Evolutionary conservation across 768 basidiomycete genomes (phyloP).

Genomic region (Mycena olivaceomarginata): DNA sequence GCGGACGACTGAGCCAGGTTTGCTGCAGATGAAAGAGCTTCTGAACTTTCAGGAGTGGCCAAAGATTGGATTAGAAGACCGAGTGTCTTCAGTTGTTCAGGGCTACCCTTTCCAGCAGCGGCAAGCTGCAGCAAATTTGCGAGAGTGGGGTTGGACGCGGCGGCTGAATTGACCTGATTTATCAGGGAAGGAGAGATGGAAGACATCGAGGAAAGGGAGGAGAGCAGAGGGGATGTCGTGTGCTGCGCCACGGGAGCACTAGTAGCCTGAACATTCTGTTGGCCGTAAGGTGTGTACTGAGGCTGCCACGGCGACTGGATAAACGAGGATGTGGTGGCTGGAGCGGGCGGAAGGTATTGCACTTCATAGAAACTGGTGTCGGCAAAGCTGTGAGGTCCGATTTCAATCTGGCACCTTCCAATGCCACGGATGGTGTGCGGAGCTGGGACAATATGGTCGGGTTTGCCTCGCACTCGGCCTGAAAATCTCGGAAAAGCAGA

Average conservation of each 20-base stretch:
- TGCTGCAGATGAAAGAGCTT: conserved; percentile 40
- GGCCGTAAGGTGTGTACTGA: conserved; percentile 38
- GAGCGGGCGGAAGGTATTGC: conserved; percentile 70
- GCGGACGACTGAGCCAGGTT: conserved; percentile 35
- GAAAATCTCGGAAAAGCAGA: conserved; percentile 85
- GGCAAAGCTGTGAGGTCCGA: conserved; percentile 85
- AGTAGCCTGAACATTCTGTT: conserved; percentile 38
- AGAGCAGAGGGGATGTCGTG: conserved; percentile 62
- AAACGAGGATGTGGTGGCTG: conserved; percentile 34
- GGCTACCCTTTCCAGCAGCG: conserved; percentile 75
- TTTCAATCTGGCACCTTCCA: conserved; percentile 81
- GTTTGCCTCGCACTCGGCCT: conserved; percentile 76
- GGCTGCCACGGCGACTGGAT: conserved; percentile 33
- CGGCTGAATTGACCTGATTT: conserved; percentile 79
- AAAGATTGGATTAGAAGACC: conserved; percentile 85
- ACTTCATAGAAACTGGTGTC: conserved; percentile 85
- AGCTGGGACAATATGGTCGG: conserved; percentile 70
- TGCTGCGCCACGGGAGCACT: conserved; percentile 48
- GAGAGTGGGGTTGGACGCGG: conserved; percentile 80
- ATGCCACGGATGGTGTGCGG: conserved; percentile 80
- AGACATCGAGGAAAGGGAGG: conserved; percentile 66
- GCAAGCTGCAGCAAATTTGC: conserved; percentile 80
- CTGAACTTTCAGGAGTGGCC: conserved; percentile 55
- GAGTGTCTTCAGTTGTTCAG: conserved; percentile 81
- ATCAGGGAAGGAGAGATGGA: conserved; percentile 76